Base-by-base conservation (phyloP, 192 early-diverging fungal genomes). In the Podila epicladia region DNA sequence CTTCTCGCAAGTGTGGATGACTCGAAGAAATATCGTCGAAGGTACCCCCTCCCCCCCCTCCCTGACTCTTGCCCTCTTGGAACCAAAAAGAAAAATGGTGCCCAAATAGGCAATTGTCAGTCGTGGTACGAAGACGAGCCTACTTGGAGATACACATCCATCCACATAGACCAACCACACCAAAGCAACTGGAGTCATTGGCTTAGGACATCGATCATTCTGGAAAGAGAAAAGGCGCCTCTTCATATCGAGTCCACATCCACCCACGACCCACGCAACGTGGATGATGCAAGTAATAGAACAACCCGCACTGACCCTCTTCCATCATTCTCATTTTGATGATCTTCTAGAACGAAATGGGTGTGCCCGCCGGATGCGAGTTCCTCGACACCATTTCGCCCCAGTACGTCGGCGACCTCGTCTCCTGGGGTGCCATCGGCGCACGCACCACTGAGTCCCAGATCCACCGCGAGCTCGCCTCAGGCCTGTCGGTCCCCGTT, bases 381-480 rank as follows among this genome's bases (percentile, higher is more conserved):
- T 90, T 95, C 65, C 75, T 95, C 37, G 94, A 95, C 72, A 95
- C 94, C 0, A 94, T 95, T 60, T 92, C 92, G 32, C 94, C 94
- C 57, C 94, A 95, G 82, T 95, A 93, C 71, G 88, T 92, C 28
- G 94, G 91, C 58, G 93, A 93, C 83, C 85, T 93, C 33, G 89
- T 93, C 63, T 83, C 88, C 59, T 93, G 92, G 93, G 93, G 89
- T 41, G 94, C 94, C 28, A 93, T 95, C 83, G 94, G 94, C 69
- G 94, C 94, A 20, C 75, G 94, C 69, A 95, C 94, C 29, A 95
- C 94, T 51, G 94, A 95, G 82, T 94, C 93, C 45, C 94, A 95
- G 75, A 85, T 95, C 63, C 94, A 95, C 66, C 89, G 94, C 74
- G 94, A 95, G 84, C 86, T 95, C 61, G 90, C 93, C 24, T 95